Base-by-base conservation (phyloP, 805 yeast species). In the Nakazawaea anatomiae region DNA sequence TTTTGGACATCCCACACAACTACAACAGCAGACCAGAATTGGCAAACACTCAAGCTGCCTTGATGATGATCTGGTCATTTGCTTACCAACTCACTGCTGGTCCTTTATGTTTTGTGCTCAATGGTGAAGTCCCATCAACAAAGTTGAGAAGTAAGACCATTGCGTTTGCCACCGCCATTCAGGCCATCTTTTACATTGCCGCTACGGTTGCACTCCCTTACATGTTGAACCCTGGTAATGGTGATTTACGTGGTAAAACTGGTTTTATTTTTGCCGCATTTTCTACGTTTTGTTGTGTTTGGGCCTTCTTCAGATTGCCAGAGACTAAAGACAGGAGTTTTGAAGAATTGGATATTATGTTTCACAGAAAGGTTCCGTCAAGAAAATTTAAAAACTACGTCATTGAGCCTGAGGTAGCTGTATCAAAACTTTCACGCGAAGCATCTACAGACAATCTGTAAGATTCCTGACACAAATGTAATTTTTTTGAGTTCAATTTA, bases 171-270 rank as follows among this genome's bases (percentile, higher is more conserved):
- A 70, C 75, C 45, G 62, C 67, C 35, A 57, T 61, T 31, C 64
- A 68, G 44, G 61, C 67, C 44, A 44, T 69, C 35, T 60, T 55
- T 31, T 12, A 66, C 25, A 60, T 74, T 41, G 60, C 71, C 44
- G 60, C 62, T 47, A 41, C 52, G 10, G 32, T 51, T n/a, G 14
- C 36, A 30, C 14, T 30, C 39, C 82, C 82, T 7, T 74, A 74
- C 55, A 65, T 76, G 69, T 63, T 77, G 55, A 76, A 76, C 56
- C 73, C 77, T 3, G 61, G 60, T 11, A 66, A 67, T 32, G 75
- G 73, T 54, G 69, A 76, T 53, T 63, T 72, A 68, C 68, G 71
- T 42, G 79, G 74, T 27, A 74, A 75, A 58, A 69, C 79, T 32
- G 80, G 74, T 1, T 73, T 71, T 55, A 63, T 75, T 47, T 67